Evolutionary conservation across 148 eudicot genomes (phyloP), one percentile per base, ranked within the genome.

Genomic region (Heliamphora exappendiculata): DNA sequence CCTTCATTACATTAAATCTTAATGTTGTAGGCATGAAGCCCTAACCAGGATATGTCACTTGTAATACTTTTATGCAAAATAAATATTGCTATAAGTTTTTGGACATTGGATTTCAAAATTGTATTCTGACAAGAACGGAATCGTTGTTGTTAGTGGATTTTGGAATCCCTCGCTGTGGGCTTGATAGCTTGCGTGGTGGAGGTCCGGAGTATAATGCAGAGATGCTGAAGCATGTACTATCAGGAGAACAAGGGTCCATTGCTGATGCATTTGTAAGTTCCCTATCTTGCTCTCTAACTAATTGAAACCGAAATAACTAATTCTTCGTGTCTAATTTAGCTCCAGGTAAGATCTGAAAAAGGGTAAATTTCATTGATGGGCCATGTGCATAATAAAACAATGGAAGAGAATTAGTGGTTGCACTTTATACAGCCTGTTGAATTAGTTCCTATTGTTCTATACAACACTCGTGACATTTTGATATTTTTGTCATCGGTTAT

Each of bases 141-240:
- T 73, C 47, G 7, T 36, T 72, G 34, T 84, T 78, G 72, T 62
- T 73, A 96, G 99, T 93, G 98, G 97, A 96, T 4, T 96, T 91
- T 70, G 97, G 97, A 62, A 96, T 93, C 66, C 97, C 93, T 68
- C 91, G 99, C 19, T 96, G 99, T 83, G 87, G 91, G 29, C 54
- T 96, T 57, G 87, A 85, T 53, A 88, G 85, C 80, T 77, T 96
- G 79, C 86, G 88, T 62, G 99, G 99, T 78, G 99, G 99, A 74
- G 99, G 85, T 58, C 89, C 99, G 19, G 88, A 85, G 72, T 93
- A 96, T 84, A 96, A 96, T 76, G 98, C 98, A 7, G 97, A 91
- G 72, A 80, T 65, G 8, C 28, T 65, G 3, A 19, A 19, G 69
- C 69, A 44, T 20, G 45, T 37, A 37, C 45, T 65, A 22, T 8